Evolutionary conservation across 2,329 filamentous ascomycete genomes (phyloP).

Genomic region (Fusarium graminum): DNA sequence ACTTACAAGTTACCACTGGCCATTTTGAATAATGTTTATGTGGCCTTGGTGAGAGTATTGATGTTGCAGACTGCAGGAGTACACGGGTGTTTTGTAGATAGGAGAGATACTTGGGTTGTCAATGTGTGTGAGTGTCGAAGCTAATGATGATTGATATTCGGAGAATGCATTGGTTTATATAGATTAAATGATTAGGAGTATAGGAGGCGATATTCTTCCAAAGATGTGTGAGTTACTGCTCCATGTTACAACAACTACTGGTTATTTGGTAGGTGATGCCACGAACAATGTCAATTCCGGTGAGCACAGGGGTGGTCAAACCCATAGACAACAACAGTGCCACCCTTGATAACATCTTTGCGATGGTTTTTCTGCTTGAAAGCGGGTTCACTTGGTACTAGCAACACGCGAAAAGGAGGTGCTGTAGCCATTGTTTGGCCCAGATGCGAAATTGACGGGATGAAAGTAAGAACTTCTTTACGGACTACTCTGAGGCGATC

Average conservation of each 20-base stretch:
- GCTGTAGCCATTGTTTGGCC: constrained; percentile 10
- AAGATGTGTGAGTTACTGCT: neutral
- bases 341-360: constrained; percentile 16
- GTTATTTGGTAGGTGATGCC: neutral
- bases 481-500: neutral
- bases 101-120: neutral
- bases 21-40: constrained; percentile 1
- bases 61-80: neutral
- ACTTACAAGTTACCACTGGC: constrained; percentile 17
- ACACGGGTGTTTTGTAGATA: neutral
- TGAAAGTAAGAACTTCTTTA: constrained; percentile 12
- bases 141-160: neutral
- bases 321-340: constrained; percentile 6
- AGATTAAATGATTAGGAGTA: neutral
- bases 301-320: constrained; percentile 1
- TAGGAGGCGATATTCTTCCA: neutral
- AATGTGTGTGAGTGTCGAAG: neutral
- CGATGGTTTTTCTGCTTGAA: constrained; percentile 24
- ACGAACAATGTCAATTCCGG: constrained; percentile 6
- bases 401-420: neutral
- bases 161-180: constrained; percentile 1
- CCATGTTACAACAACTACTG: constrained; percentile 3
- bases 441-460: constrained; percentile 9
- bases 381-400: neutral
- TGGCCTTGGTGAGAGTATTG: neutral